phyloP scores from a whole-genome alignment of 768 basidiomycete genomes.

The Kwoniella dejecticola region DNA sequence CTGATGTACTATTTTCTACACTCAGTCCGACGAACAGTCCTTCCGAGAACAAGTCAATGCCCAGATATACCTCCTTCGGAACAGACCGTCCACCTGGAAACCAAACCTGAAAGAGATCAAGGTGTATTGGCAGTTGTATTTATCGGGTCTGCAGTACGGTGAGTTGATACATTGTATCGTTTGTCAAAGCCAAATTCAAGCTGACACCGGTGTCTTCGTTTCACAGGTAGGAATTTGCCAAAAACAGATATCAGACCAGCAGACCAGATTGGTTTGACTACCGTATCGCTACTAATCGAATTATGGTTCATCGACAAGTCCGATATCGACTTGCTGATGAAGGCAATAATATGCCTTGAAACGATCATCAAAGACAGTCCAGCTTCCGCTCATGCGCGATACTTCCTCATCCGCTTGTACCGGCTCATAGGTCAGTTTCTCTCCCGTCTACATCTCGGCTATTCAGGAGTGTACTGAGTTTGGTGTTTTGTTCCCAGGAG shows the following conservation, averaged over 20 bases:
- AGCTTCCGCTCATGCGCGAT: conserved; percentile 30
- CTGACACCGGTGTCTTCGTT: not conserved
- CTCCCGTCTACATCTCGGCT: not conserved
- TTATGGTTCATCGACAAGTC: conserved; percentile 12
- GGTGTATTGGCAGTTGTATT: conserved; percentile 35
- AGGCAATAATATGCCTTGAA: conserved; percentile 35
- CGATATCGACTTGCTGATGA: conserved; percentile 3
- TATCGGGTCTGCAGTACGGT: conserved; percentile 38
- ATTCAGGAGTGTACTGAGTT: not conserved
- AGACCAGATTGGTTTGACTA: conserved; percentile 31
- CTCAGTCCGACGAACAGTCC: conserved; percentile 23
- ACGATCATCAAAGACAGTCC: conserved; percentile 32
- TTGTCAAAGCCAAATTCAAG: too few species aligned
- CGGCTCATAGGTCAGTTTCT: conserved; percentile 39
- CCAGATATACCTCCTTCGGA: conserved; percentile 20
- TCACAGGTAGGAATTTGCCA: conserved; percentile 32
- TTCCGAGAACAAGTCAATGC: conserved; percentile 28
- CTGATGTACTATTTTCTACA: conserved; percentile 6
- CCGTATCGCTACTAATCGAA: conserved; percentile 18
- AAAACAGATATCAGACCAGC: conserved; percentile 40
- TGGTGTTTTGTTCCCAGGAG: conserved; percentile 8
- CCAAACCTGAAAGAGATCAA: conserved; percentile 18
- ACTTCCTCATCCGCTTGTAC: conserved; percentile 43
- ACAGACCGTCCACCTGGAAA: conserved; percentile 11
- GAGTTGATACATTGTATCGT: conserved; percentile 13